phyloP scores from a whole-genome alignment of 331 rosid species.

The Spiraea crenata region DNA sequence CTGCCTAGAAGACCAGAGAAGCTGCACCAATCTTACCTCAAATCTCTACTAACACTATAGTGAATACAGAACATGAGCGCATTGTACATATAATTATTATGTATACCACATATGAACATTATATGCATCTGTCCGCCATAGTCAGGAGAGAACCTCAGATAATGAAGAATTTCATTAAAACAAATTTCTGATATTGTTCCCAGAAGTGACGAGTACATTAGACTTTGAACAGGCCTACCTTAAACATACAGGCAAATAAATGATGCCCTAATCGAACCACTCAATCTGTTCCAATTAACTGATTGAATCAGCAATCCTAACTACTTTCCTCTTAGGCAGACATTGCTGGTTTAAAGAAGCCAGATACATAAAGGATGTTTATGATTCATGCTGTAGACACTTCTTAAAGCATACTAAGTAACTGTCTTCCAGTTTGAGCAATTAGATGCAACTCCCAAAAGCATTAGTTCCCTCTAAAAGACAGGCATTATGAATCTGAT shows the following conservation, averaged over 20 bases:
- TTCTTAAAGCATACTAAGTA: background rate
- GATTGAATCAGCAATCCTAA: background rate
- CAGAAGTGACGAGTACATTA: background rate
- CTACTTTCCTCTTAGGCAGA: background rate
- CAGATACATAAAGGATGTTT: background rate
- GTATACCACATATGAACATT: background rate
- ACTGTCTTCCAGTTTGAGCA: slow-evolving; percentile 4
- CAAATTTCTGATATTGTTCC: background rate
- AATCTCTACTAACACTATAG: background rate
- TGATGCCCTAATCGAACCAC: background rate
- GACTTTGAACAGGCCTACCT: background rate
- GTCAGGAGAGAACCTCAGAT: background rate
- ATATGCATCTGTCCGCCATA: background rate
- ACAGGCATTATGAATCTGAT: slow-evolving; percentile 51
- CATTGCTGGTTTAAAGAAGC: slow-evolving; percentile 1
- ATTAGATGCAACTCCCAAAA: slow-evolving; percentile 19
- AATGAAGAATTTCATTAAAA: background rate
- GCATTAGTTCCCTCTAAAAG: background rate
- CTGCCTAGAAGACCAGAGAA: no score
- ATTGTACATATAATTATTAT: background rate
- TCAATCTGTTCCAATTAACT: slow-evolving; percentile 4
- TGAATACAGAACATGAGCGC: background rate
- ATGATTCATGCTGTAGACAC: slow-evolving; percentile 8
- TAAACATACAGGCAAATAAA: background rate
- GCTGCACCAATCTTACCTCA: background rate